Percentiles rank a stretch among this genome's conserved stretches.
phyloP scores from a whole-genome alignment of 257 asterid genomes.

The Petrea volubilis region DNA sequence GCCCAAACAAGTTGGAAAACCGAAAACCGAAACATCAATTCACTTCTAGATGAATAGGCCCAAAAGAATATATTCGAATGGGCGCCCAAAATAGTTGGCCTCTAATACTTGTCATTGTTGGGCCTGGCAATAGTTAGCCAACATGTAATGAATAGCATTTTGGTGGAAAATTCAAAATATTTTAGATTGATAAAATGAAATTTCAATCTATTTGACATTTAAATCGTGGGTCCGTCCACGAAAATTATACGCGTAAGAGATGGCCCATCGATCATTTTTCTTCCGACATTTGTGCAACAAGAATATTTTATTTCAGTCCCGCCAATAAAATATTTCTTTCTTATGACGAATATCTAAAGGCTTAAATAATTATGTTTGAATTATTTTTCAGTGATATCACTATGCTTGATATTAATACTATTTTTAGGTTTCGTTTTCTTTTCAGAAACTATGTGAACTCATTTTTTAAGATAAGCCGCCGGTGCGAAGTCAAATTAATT shows the following conservation, averaged over 20 bases:
- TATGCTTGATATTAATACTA: background rate
- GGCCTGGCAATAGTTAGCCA: no score
- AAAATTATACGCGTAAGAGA: background rate
- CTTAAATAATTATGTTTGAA: background rate
- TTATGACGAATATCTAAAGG: background rate
- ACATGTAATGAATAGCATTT: no score
- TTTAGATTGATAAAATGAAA: background rate
- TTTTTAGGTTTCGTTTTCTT: background rate
- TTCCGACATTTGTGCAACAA: background rate
- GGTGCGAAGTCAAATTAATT: background rate
- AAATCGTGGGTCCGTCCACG: background rate
- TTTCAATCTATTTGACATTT: background rate
- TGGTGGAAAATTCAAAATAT: no score
- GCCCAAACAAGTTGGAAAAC: no score
- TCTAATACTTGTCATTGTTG: no score
- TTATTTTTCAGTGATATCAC: background rate
- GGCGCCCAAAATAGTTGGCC: no score
- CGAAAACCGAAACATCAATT: no score
- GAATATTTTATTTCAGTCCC: background rate
- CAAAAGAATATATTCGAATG: no score
- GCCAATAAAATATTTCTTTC: background rate
- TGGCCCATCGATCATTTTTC: no score
- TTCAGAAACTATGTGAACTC: background rate
- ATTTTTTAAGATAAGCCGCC: background rate
- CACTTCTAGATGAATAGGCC: no score